Percentiles rank a stretch among this genome's conserved stretches.
Conservation (phyloP, 2,329 filamentous ascomycete genomes). For the Colletotrichum chlorophyti region DNA sequence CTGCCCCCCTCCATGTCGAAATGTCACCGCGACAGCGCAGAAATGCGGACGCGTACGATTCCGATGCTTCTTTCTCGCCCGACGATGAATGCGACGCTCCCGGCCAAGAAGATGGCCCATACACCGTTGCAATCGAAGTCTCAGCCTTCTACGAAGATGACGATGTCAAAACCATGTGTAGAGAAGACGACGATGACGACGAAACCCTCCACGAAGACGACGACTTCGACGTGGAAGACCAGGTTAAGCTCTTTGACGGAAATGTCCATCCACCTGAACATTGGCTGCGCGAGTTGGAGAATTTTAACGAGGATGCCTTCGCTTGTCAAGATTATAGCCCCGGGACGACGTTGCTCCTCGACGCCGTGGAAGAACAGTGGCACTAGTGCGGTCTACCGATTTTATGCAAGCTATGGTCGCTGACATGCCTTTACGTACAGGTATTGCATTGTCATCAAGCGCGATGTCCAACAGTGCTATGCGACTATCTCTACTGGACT, state of each 20-base stretch:
- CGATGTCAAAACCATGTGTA: neutral
- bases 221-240: neutral
- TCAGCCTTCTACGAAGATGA: neutral
- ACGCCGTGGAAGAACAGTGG: neutral
- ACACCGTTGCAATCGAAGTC: neutral
- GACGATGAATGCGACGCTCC: neutral
- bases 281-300: neutral
- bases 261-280: slow-evolving; percentile 4
- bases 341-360: neutral
- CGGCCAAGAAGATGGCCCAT: neutral
- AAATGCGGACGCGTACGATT: neutral
- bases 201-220: neutral
- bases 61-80: neutral
- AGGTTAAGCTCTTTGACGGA: neutral
- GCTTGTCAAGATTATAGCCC: neutral
- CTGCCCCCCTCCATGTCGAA: neutral
- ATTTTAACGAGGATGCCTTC: neutral
- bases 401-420: neutral
- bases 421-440: neutral
- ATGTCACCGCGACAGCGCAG: neutral
- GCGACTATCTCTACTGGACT: neutral
- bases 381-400: neutral
- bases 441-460: neutral
- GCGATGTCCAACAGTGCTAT: neutral
- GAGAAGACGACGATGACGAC: neutral